These are phyloP conservation scores for Magnaporthiopsis incrustans DNA, from an alignment of 2,329 filamentous ascomycete species.

Conservation along the genomic window DNA sequence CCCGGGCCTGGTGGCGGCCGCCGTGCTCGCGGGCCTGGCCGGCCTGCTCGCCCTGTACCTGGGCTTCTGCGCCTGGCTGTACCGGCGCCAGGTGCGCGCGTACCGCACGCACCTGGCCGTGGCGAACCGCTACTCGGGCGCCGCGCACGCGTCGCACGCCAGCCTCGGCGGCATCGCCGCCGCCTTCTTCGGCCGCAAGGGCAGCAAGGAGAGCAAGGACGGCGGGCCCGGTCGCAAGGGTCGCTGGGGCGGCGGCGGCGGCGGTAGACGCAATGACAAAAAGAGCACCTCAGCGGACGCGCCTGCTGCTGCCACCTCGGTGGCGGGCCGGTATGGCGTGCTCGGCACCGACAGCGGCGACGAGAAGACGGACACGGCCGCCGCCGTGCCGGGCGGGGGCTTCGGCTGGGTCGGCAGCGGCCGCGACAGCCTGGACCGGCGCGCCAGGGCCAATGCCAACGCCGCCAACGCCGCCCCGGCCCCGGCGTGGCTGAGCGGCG, in stretches of 20 bases:
- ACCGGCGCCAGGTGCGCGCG: constrained; percentile 59
- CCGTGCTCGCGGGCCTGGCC: constrained; percentile 7
- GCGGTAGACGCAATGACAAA: neutral
- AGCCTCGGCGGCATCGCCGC: constrained; percentile 21
- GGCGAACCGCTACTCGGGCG: constrained; percentile 45
- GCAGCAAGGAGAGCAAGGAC: constrained; percentile 10
- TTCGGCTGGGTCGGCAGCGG: constrained; percentile 14
- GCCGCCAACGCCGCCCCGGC: neutral
- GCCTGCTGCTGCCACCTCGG: neutral
- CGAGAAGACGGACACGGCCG: constrained; percentile 10
- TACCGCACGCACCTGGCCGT: constrained; percentile 65
- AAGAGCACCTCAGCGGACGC: neutral
- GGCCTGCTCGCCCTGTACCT: constrained; percentile 48
- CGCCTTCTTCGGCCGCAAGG: constrained; percentile 19
- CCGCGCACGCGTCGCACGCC: constrained; percentile 23
- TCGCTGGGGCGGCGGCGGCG: neutral
- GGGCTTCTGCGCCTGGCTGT: constrained; percentile 65
- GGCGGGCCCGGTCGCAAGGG: neutral
- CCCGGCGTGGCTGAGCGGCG: constrained; percentile 9
- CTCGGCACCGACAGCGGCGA: constrained; percentile 4
- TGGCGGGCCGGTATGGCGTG: neutral
- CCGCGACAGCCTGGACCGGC: constrained; percentile 14
- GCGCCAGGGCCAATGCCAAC: neutral
- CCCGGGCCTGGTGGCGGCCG: constrained; percentile 32
- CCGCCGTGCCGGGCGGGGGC: constrained; percentile 11